Base-by-base conservation (phyloP, 805 yeast genomes). In the Ogataea naganishii region DNA sequence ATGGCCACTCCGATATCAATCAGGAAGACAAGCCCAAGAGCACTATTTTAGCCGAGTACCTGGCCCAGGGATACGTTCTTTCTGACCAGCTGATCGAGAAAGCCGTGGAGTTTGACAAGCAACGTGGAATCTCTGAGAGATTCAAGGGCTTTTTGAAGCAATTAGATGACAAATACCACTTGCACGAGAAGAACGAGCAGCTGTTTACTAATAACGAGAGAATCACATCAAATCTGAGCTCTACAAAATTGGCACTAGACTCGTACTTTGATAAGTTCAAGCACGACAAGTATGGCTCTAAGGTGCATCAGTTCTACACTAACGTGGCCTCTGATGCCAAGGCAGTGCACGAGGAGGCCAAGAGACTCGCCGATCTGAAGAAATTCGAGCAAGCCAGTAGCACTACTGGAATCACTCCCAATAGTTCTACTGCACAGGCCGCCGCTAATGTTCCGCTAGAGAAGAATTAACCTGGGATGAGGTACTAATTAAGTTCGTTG, bases 11-110 rank as follows among this genome's bases (percentile, higher is more conserved):
- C 30, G 84, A 79, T 41, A 69, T 80, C 31, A 53, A 64, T 5
- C 94, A 81, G 56, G 94, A 82, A 46, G 72, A 71, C 36, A 81
- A 81, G 59, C 94, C 94, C 33, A 79, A 79, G 47, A 55, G 75
- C 33, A 73, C 84, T 13, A 74, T 82, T 35, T 60, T 80, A 57
- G 89, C 92, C 1, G 89, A 81, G 53, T 69, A 78, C 43, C 60
- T 81, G 36, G 65, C 84, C 19, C 69, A 74, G n/a, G 94, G 94
- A 4, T 81, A 82, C 49, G 68, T 64, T 13, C 53, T 81, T 25
- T 65, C 77, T 27, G 92, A 82, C 51, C 56, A 64, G 29, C 56
- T 80, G 29, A 60, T 81, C 25, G 64, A 69, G 34, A 67, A 66
- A 46, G 80, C 84, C 14, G 62, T 78, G 30, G 72, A 64, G 13